phyloP scores from a whole-genome alignment of 768 basidiomycete species.

The Plicaturopsis crispa region DNA sequence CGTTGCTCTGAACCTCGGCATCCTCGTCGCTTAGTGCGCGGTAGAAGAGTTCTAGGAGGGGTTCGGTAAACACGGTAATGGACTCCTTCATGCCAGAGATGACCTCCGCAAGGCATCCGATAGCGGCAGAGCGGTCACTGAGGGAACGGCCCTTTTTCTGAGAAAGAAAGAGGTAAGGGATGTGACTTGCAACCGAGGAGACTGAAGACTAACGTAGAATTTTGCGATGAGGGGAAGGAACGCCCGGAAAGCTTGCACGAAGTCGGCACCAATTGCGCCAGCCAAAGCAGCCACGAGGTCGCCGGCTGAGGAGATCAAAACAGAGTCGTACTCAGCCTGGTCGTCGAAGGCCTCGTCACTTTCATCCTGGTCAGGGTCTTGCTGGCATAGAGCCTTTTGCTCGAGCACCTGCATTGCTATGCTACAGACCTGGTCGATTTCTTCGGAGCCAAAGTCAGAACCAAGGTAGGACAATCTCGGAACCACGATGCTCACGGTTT shows the following conservation, averaged over 20 bases:
- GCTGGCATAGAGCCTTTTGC: slow-evolving; percentile 93
- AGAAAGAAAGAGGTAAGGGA: slow-evolving; percentile 1
- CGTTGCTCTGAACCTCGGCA: slow-evolving; percentile 92
- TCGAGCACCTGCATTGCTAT: slow-evolving; percentile 84
- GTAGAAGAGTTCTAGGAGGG: slow-evolving; percentile 79
- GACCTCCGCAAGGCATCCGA: slow-evolving; percentile 93
- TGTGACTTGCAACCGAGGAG: neutral
- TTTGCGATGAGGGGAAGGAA: slow-evolving; percentile 88
- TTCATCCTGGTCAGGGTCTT: slow-evolving; percentile 91
- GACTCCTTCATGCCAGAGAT: slow-evolving; percentile 86
- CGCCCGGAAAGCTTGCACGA: slow-evolving; percentile 70
- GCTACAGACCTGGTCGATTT: slow-evolving; percentile 69
- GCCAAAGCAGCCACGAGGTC: slow-evolving; percentile 91
- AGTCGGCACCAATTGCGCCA: slow-evolving; percentile 77
- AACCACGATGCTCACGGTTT: slow-evolving; percentile 44
- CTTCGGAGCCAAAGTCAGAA: slow-evolving; percentile 25
- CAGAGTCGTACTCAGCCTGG: slow-evolving; percentile 93
- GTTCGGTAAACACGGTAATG: slow-evolving; percentile 78
- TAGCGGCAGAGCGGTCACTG: slow-evolving; percentile 87
- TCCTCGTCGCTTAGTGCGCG: slow-evolving; percentile 77
- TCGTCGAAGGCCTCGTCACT: slow-evolving; percentile 80
- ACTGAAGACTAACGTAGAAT: slow-evolving; percentile 67
- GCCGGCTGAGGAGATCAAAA: slow-evolving; percentile 87
- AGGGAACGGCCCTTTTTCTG: slow-evolving; percentile 83
- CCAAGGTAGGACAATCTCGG: neutral